phyloP scores from a whole-genome alignment of 1,284 basidiomycete genomes.

The Sanghuangporus baumii region DNA sequence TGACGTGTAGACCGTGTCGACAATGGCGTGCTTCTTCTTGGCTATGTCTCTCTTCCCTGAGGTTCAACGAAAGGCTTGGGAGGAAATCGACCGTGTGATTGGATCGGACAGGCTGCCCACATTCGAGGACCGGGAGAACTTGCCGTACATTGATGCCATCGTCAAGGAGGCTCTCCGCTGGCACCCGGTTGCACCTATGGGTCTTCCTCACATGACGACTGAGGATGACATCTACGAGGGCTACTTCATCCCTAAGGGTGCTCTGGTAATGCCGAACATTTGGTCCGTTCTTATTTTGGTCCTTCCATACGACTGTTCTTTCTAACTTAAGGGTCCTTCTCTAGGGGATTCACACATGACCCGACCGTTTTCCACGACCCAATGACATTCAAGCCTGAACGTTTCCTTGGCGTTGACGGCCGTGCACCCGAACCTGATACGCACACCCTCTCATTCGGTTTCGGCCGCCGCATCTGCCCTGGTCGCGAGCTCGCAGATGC shows the following conservation, averaged over 20 bases:
- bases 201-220: constrained; percentile 16
- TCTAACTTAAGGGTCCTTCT: not conserved
- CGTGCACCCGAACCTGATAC: constrained; percentile 12
- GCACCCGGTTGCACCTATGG: constrained; percentile 26
- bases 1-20: constrained; percentile 15
- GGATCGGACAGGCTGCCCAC: constrained; percentile 23
- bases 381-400: constrained; percentile 19
- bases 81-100: constrained; percentile 26
- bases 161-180: constrained; percentile 27
- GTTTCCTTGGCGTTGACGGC: constrained; percentile 17
- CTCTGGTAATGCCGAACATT: constrained; percentile 16
- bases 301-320: not conserved
- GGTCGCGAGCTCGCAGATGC: constrained; percentile 19
- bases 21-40: constrained; percentile 22
- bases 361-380: constrained; percentile 14
- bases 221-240: constrained; percentile 19
- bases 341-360: constrained; percentile 18
- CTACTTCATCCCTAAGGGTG: constrained; percentile 19
- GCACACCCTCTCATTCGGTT: constrained; percentile 13
- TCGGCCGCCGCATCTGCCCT: constrained; percentile 16
- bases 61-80: constrained; percentile 22
- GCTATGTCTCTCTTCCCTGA: constrained; percentile 26
- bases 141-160: constrained; percentile 27
- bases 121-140: constrained; percentile 22
- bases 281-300: constrained; percentile 1